phyloP scores from a whole-genome alignment of 2,329 filamentous ascomycete genomes.

The Hypomyces rosellus region DNA sequence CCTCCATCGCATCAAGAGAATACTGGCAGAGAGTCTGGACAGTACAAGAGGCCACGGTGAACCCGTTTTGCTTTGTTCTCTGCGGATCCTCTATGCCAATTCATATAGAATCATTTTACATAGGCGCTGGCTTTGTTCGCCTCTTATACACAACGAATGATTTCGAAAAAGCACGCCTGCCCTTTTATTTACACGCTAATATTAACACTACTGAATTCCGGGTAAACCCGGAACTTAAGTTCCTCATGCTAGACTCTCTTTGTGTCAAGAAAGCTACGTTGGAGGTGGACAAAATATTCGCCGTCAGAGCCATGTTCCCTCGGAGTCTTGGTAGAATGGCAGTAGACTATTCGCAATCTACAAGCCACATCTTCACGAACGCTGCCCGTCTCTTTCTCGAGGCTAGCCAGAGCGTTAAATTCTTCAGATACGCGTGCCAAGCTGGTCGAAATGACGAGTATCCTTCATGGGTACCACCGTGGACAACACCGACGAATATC shows the following conservation, averaged over 20 bases:
- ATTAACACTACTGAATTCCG: no score
- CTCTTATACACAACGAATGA: no score
- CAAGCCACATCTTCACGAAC: no score
- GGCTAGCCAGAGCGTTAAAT: no score
- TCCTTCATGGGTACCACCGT: no score
- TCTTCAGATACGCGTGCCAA: no score
- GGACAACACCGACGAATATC: no score
- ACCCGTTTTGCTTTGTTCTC: background rate
- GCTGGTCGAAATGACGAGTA: no score
- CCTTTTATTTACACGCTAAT: no score
- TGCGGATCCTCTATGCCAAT: constrained; percentile 1
- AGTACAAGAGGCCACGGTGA: background rate
- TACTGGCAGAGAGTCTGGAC: constrained; percentile 4
- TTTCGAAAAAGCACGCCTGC: no score
- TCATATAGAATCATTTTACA: background rate
- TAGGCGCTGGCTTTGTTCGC: no score
- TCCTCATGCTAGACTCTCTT: background rate
- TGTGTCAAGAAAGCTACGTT: constrained; percentile 1
- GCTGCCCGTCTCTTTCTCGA: no score
- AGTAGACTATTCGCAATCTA: background rate
- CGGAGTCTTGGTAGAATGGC: background rate
- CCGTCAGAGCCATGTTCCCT: background rate
- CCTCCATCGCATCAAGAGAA: background rate
- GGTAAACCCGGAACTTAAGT: background rate
- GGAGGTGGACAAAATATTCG: constrained; percentile 1